Percentiles rank a stretch among this genome's conserved stretches.
phyloP scores from a whole-genome alignment of 768 basidiomycete species.

The Tulasnella sp. region DNA sequence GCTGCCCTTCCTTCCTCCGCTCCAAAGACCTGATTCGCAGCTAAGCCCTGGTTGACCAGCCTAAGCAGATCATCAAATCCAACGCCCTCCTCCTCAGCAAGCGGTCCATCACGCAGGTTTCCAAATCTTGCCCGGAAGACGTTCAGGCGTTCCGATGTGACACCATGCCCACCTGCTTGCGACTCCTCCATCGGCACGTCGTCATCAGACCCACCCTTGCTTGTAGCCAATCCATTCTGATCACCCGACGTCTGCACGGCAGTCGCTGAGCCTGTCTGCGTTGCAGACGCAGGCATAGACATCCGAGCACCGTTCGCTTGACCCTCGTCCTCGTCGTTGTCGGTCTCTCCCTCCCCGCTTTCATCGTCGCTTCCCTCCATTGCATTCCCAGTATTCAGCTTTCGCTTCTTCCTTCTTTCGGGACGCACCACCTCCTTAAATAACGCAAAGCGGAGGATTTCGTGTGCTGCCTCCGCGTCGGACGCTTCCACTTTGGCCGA shows the following conservation, averaged over 20 bases:
- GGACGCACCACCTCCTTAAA: slow-evolving; percentile 96
- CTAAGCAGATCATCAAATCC: slow-evolving; percentile 66
- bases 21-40: slow-evolving; percentile 67
- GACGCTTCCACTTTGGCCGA: slow-evolving; percentile 76
- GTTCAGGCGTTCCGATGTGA: slow-evolving; percentile 47
- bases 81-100: slow-evolving; percentile 75
- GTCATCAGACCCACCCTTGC: background rate
- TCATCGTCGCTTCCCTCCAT: slow-evolving; percentile 41
- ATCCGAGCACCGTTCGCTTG: background rate
- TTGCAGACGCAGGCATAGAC: slow-evolving; percentile 17
- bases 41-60: slow-evolving; percentile 71
- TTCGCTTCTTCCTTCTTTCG: slow-evolving; percentile 75
- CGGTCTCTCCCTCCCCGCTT: slow-evolving; percentile 54
- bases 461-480: slow-evolving; percentile 88
- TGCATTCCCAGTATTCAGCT: slow-evolving; percentile 67
- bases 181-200: slow-evolving; percentile 26
- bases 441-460: slow-evolving; percentile 92
- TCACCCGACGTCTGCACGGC: slow-evolving; percentile 13
- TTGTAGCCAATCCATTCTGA: slow-evolving; percentile 33
- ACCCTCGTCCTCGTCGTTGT: slow-evolving; percentile 40
- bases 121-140: slow-evolving; percentile 80
- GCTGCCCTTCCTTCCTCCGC: slow-evolving; percentile 73
- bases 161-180: background rate
- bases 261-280: background rate
- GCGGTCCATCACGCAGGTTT: slow-evolving; percentile 58